Evolutionary conservation across 129 eudicot species (phyloP), one percentile per base, ranked within the genome.

Genomic region (Sambucus nigra): DNA sequence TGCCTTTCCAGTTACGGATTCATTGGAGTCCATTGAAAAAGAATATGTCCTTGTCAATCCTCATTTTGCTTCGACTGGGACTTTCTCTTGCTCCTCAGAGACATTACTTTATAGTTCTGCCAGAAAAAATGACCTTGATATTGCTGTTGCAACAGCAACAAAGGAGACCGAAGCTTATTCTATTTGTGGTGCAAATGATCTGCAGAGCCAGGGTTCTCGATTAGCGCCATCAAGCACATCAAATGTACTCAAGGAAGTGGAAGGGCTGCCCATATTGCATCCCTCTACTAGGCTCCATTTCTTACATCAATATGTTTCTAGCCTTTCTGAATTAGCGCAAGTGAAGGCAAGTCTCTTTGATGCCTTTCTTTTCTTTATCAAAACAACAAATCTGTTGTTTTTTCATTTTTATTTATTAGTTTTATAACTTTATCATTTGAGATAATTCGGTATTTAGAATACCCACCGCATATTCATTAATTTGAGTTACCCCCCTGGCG

Each of bases 31-130:
- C 29, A 53, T 64, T 64, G 69, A 53, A 64, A 40, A 49, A 21
- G 69, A 27, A 39, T 64, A 64, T 42, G 69, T 64, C 41, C 53
- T 64, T 25, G 69, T 64, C 8, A 55, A 53, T 64, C 27, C 69
- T 41, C 59, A 40, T 53, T 40, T 24, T 53, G 53, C 69, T 52
- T 64, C 69, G 7, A 64, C 17, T 33, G 69, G 42, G 32, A 42
- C 48, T 21, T 55, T 63, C 48, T 49, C 59, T 2, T 63, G 35
- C 42, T 50, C 59, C 17, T 29, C 51, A 10, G 61, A 55, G 28
- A 39, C 61, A 39, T 52, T 52, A 54, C 47, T 39, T n/a, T 48
- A 18, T 15, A 41, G 35, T 27, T 63, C 60, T 16, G 10, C 16
- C 42, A 22, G 39, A 45, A 64, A 26, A 39, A 32, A 33, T 53